Conservation (phyloP, 129 eudicot genomes). For the Scalesia atractyloides region DNA sequence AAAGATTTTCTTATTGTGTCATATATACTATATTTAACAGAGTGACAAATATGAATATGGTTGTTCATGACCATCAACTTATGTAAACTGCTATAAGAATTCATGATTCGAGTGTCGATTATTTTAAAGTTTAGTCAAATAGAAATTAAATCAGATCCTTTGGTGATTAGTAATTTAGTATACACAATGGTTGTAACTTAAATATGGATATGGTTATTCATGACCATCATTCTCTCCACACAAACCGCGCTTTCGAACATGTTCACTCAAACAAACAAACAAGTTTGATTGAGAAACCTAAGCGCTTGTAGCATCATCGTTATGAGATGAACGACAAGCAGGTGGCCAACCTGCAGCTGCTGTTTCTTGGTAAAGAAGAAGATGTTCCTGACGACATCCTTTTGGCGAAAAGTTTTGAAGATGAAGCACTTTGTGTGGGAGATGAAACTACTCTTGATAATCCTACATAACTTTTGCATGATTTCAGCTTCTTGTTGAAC, state of each 20-base stretch:
- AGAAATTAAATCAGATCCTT: too few relatives aligned
- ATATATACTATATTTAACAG: too few relatives aligned
- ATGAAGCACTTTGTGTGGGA: slow-evolving; percentile 37
- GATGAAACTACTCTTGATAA: slow-evolving; percentile 35
- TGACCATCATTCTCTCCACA: too few relatives aligned
- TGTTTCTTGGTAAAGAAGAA: slow-evolving; percentile 39
- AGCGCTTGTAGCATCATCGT: slow-evolving; percentile 34
- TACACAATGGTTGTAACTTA: too few relatives aligned
- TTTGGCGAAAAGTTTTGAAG: slow-evolving; percentile 48
- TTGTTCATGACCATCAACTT: too few relatives aligned
- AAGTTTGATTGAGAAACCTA: slow-evolving; percentile 42
- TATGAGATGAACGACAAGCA: slow-evolving; percentile 40
- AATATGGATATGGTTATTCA: too few relatives aligned
- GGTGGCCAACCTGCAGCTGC: slow-evolving; percentile 41
- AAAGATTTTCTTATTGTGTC: too few relatives aligned
- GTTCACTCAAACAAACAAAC: slow-evolving; percentile 39
- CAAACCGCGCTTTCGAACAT: neutral
- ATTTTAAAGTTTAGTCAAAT: too few relatives aligned
- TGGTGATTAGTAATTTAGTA: too few relatives aligned
- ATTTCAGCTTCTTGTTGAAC: slow-evolving; percentile 60
- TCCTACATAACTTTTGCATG: slow-evolving; percentile 58
- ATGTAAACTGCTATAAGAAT: too few relatives aligned
- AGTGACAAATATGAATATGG: too few relatives aligned
- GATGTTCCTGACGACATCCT: slow-evolving; percentile 40
- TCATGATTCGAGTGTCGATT: too few relatives aligned